Base-by-base conservation (phyloP, 331 rosid species). In the Telfairia occidentalis region DNA sequence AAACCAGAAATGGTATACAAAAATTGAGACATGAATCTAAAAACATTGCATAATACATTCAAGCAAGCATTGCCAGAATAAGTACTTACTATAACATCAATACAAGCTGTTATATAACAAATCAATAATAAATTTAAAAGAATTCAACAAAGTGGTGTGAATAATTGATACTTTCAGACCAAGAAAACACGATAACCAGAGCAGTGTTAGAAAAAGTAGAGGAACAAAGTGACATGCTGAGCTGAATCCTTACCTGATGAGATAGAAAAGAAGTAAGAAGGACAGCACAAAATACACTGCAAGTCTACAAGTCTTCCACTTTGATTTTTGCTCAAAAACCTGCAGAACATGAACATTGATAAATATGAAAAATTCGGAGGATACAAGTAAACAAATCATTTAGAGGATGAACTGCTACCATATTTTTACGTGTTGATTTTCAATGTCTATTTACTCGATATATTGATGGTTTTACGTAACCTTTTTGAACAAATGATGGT, bases 301-400 rank as follows among this genome's bases (percentile, higher is more conserved):
- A 74, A 89, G 96, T 52, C 82, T 77, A 85, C 96, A 94, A 32
- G 81, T 88, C 82, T 79, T 86, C 85, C 90, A 81, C 24, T 86
- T 81, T 0, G 96, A 87, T 82, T 87, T 94, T 88, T 87, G 92
- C 86, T 88, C 95, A 78, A 94, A 94, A 60, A 94, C 98, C 97
- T 94, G 82, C 70, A 82, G 49, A 78, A 76, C 64, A 78, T 58
- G 72, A 73, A 75, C 63, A 79, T 80, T 60, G 58, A 38, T 29
- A 37, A 48, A 29, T 23, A 37, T 13, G 70, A 7, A n/a, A 72
- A 72, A 32, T 74, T 24, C 58, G 59, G 40, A 76, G 23, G 52
- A 67, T 24, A 37, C 12, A 6, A 11, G 9, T 1, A 60, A 61
- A 34, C 15, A 32, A 26, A 18, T 32, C 23, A 38, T 61, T 61